Evolutionary conservation across 345 rosid species (phyloP), one percentile per base, ranked within the genome.

Genomic region (Schrenkiella parvula): DNA sequence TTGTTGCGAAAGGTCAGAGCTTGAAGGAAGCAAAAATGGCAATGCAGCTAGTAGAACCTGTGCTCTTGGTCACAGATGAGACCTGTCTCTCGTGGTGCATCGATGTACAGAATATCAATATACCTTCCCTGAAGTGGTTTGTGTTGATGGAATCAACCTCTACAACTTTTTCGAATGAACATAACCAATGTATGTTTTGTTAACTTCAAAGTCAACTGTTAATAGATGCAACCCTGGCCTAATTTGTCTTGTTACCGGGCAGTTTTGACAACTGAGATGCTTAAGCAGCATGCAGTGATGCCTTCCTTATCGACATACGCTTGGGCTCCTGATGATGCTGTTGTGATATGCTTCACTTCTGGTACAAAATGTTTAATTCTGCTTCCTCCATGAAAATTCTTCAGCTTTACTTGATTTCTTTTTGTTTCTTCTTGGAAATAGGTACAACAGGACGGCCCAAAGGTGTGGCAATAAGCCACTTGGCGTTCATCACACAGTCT

Each of bases 381-480:
- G 50, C 26, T 14, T 39, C 37, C 1, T 55, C 69, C 38, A 23
- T 23, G 1, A 1, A 19, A 6, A 11, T 26, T 9, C 42, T 4
- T 76, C 47, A 70, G 12, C 18, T 19, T 34, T 55, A 55, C 41
- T 38, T 44, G 9, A 12, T 15, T 29, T 37, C 26, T 8, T 53
- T 10, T 42, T 72, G 6, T 75, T 32, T 60, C 48, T 74, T 76
- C 17, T 60, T 81, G 73, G 63, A 11, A 57, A 25, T 72, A 87
- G 97, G 98, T 75, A 89, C 98, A 52, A 89, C 97, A 9, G 97
- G 97, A 78, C 82, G 76, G 71, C 97, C 98, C 32, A 93, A 91
- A 69, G 96, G 96, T 46, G 96, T 87, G 48, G 66, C 82, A 14
- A 77, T 88, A 78, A 88, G 87, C 80, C 95, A 93, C 76, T 78